These are phyloP conservation scores for Urtica urens DNA, from an alignment of 306 rosid genomes.

Conservation along the genomic window DNA sequence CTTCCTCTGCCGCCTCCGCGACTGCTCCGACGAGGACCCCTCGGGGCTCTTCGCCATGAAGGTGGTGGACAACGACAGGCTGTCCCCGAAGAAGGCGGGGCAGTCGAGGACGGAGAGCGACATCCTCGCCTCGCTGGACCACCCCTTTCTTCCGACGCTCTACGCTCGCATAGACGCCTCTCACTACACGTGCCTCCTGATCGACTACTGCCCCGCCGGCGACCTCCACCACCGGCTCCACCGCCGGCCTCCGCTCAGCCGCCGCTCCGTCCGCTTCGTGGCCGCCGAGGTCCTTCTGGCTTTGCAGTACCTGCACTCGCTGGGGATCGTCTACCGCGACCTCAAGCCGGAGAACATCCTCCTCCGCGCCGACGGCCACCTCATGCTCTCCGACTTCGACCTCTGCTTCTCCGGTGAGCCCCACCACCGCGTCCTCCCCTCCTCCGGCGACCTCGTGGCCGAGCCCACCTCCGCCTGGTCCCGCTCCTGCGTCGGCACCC, in stretches of 20 bases:
- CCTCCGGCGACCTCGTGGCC: constrained; percentile 46
- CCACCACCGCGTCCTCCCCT: constrained; percentile 21
- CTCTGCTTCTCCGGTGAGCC: constrained; percentile 67
- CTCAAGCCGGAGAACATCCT: constrained; percentile 80
- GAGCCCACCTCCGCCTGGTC: constrained; percentile 77
- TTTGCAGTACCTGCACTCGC: constrained; percentile 73
- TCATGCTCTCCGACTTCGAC: constrained; percentile 92
- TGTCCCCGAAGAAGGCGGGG: constrained; percentile 40
- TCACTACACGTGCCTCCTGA: constrained; percentile 77
- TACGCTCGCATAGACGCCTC: constrained; percentile 74
- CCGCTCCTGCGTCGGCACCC: constrained; percentile 76
- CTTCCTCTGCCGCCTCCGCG: constrained; percentile 72
- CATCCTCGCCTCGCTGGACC: constrained; percentile 65
- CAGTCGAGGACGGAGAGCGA: constrained; percentile 59
- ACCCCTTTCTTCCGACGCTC: constrained; percentile 90
- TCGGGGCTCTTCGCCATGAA: constrained; percentile 65
- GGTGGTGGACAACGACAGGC: constrained; percentile 68
- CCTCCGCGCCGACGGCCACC: constrained; percentile 71
- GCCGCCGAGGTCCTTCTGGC: constrained; percentile 75
- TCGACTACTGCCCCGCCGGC: constrained; percentile 78
- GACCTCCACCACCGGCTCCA: constrained; percentile 78
- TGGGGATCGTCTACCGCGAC: constrained; percentile 70
- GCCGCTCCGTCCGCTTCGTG: constrained; percentile 44
- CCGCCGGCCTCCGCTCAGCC: constrained; percentile 30
- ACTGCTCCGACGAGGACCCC: constrained; percentile 36